Base-by-base conservation (phyloP, 306 rosid species). In the Quercus cerris region DNA sequence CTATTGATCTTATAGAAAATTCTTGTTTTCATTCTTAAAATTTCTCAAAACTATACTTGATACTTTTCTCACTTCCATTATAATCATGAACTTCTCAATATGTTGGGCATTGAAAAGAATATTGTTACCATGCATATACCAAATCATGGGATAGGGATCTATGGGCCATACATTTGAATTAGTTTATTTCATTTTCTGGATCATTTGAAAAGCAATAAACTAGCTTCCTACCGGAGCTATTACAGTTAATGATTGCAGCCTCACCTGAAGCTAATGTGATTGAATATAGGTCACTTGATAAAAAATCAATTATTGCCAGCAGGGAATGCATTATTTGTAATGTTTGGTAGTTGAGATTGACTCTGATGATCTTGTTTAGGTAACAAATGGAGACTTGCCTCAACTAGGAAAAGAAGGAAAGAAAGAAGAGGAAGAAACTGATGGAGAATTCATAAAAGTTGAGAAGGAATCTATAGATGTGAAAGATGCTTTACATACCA, bases 361-460 rank as follows among this genome's bases (percentile, higher is more conserved):
- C 17, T 67, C 35, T 23, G n/a, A 17, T 68, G 72, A 35, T 68
- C 54, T 78, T 72, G 30, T 78, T 78, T 87, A 93, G 99, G 85
- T 55, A 66, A 41, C 83, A 72, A 90, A 90, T 69, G 93, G 90
- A 46, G 91, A 77, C 49, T 33, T 76, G 77, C 78, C 81, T 38
- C 52, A 72, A 71, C 87, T 72, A 19, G 82, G 2, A 27, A 85
- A 81, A 12, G 92, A 83, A 78, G 80, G 64, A 68, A 93, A 87
- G 90, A 95, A 85, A 76, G 98, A 95, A 73, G 97, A 91, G 70
- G 99, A 95, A 80, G 97, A 94, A 57, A 88, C 88, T 72, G 99
- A 91, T 80, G 99, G 97, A 33, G 99, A 93, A 78, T 95, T 95
- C 86, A 91, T 95, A 22, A 95, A 95, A 86, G 93, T 95, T 75